Base-by-base conservation (phyloP, 2,329 filamentous ascomycete species). In the Stagonosporopsis chrysanthemi region DNA sequence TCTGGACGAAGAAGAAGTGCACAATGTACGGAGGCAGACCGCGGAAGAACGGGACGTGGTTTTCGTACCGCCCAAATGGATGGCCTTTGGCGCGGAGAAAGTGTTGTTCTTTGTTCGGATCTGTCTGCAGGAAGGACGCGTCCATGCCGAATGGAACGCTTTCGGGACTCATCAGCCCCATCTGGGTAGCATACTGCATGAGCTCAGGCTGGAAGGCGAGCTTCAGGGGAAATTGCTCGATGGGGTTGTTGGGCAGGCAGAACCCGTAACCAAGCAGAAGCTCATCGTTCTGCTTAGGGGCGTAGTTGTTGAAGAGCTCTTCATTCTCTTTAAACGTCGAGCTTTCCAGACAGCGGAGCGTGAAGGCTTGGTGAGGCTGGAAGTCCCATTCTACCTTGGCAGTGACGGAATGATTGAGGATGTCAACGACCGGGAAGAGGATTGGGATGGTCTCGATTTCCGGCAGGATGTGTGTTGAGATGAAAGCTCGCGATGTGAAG, bases 241-340 rank as follows among this genome's bases (percentile, higher is more conserved):
- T 75, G 0, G 79, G 79, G 36, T 83, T 84, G 39, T 79, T 61
- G 6, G 69, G 66, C 14, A 82, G 73, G 56, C 78, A 80, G 68
- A 84, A 84, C 3, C 82, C 82, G 54, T 84, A 84, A 4, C 82
- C 82, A 42, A 82, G 77, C 2, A 84, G 70, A 2, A 84, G 69
- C 63, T 84, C 81, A 59, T 82, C 81, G 47, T 84, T 84, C 6
- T 78, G 73, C 61, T 84, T 84, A 1, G 81, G 78, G 0, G 79
- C 82, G 52, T 84, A 84, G 62, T 84, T 84, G 66, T 84, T 84
- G 70, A 76, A 81, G 2, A 84, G 68, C 58, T 84, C 78, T 4
- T 74, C 70, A 3, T 78, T 80, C 4, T 69, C 58, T 4, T 63
- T 36, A 2, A 79, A 61, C 0, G 55, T 53, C 4, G 78, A 70